Conservation (phyloP, 345 rosid genomes). For the Isatis tinctoria region DNA sequence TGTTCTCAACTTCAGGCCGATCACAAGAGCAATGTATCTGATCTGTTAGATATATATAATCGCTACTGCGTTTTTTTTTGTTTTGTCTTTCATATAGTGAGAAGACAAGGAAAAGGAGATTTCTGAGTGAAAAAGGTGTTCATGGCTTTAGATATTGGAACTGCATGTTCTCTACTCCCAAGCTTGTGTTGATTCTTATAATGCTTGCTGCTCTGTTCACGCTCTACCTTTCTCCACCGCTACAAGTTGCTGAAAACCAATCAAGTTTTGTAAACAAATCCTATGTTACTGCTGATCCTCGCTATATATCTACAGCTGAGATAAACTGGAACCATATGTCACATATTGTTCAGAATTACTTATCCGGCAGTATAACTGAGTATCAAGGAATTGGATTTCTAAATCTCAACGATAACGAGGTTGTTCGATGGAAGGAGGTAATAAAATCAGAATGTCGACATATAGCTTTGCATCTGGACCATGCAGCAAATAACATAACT, state of each 20-base stretch:
- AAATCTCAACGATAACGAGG: constrained; percentile 62
- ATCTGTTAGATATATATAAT: neutral
- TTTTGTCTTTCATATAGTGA: constrained; percentile 37
- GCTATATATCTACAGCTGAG: constrained; percentile 51
- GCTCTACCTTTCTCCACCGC: constrained; percentile 56
- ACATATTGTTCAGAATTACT: constrained; percentile 40
- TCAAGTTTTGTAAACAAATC: constrained; percentile 40
- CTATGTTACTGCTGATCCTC: constrained; percentile 44
- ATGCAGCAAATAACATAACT: constrained; percentile 41
- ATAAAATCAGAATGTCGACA: constrained; percentile 54
- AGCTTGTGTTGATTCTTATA: constrained; percentile 50
- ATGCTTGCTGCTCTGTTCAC: constrained; percentile 55
- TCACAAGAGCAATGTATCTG: neutral
- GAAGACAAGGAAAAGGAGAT: constrained; percentile 48
- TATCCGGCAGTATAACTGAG: constrained; percentile 35
- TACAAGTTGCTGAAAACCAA: constrained; percentile 54
- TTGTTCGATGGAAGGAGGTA: constrained; percentile 51
- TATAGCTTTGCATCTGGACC: constrained; percentile 49
- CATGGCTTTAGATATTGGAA: constrained; percentile 44
- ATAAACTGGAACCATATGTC: constrained; percentile 65
- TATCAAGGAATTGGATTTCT: constrained; percentile 73
- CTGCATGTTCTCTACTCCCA: constrained; percentile 47
- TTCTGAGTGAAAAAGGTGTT: constrained; percentile 51
- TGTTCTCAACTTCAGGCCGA: neutral
- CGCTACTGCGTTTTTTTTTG: neutral